These are phyloP conservation scores for Meyerozyma guilliermondii DNA, from an alignment of 1,139 yeast genomes.

Conservation along the genomic window DNA sequence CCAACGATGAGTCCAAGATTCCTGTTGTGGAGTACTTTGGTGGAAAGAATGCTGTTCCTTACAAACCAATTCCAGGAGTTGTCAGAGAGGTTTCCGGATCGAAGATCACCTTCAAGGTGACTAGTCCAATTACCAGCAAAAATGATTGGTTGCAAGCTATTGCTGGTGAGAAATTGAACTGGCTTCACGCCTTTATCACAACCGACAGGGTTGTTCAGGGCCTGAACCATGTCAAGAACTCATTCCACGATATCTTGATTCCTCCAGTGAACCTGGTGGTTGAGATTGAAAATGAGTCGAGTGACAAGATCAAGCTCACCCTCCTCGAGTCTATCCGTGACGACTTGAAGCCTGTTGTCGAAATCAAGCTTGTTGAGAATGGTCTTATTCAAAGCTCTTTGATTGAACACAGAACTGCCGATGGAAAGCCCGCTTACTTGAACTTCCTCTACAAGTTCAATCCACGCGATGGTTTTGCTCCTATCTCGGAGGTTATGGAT, in stretches of 20 bases:
- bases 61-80: slow-evolving; percentile 16
- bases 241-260: slow-evolving; percentile 72
- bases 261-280: slow-evolving; percentile 67
- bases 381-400: slow-evolving; percentile 60
- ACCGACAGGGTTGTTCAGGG: slow-evolving; percentile 84
- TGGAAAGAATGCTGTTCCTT: slow-evolving; percentile 45
- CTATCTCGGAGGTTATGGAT: slow-evolving; percentile 84
- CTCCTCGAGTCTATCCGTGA: slow-evolving; percentile 73
- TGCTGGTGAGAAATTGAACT: slow-evolving; percentile 73
- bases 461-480: slow-evolving; percentile 89
- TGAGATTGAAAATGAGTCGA: slow-evolving; percentile 50
- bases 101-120: slow-evolving; percentile 43
- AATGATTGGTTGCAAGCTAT: slow-evolving; percentile 72
- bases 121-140: slow-evolving; percentile 43
- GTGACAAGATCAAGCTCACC: slow-evolving; percentile 55
- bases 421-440: slow-evolving; percentile 66
- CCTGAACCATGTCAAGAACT: slow-evolving; percentile 69
- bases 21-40: slow-evolving; percentile 92
- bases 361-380: slow-evolving; percentile 45
- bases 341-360: slow-evolving; percentile 63
- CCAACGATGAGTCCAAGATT: slow-evolving; percentile 61
- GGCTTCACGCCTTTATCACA: slow-evolving; percentile 90
- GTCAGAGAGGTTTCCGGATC: slow-evolving; percentile 21
- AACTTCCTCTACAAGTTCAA: slow-evolving; percentile 74
- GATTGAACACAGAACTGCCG: slow-evolving; percentile 87